phyloP scores from a whole-genome alignment of 2,329 filamentous ascomycete genomes.

The Microcera coccophila region DNA sequence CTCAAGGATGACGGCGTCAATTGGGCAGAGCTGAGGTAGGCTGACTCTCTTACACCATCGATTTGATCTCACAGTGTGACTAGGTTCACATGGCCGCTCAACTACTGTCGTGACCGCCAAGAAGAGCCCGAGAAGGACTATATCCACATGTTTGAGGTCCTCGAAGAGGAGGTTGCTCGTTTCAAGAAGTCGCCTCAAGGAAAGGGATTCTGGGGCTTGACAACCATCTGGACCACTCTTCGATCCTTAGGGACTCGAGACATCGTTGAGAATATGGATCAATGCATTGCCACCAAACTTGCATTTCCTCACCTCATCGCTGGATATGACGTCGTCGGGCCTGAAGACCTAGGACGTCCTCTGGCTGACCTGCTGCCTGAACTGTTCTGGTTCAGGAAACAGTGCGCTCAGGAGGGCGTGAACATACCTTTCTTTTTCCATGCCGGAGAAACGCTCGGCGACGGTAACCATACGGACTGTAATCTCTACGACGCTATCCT shows the following conservation, averaged over 20 bases:
- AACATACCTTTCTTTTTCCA: constrained; percentile 95
- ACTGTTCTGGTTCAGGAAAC: constrained; percentile 89
- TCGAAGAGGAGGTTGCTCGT: constrained; percentile 71
- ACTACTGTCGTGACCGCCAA: constrained; percentile 62
- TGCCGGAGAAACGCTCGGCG: constrained; percentile 79
- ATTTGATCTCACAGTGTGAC: constrained; percentile 9
- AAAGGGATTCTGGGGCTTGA: constrained; percentile 75
- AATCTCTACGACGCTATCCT: constrained; percentile 89
- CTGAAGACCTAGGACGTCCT: constrained; percentile 75
- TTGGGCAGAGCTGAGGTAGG: constrained; percentile 72
- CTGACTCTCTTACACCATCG: background rate
- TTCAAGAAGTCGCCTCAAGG: constrained; percentile 72
- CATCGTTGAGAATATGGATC: constrained; percentile 78
- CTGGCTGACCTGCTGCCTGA: constrained; percentile 75
- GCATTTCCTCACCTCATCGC: constrained; percentile 74
- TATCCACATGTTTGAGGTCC: constrained; percentile 64
- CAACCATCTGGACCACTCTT: constrained; percentile 80
- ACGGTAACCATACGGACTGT: constrained; percentile 66
- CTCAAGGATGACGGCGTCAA: constrained; percentile 77
- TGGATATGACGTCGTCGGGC: constrained; percentile 86
- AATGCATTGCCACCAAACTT: constrained; percentile 79
- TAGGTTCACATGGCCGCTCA: constrained; percentile 66
- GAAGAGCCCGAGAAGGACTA: constrained; percentile 66
- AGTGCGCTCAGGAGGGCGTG: constrained; percentile 71
- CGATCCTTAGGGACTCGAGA: constrained; percentile 59